Conservation (phyloP, 1,284 basidiomycete species). For the Takashimella tepidaria region DNA sequence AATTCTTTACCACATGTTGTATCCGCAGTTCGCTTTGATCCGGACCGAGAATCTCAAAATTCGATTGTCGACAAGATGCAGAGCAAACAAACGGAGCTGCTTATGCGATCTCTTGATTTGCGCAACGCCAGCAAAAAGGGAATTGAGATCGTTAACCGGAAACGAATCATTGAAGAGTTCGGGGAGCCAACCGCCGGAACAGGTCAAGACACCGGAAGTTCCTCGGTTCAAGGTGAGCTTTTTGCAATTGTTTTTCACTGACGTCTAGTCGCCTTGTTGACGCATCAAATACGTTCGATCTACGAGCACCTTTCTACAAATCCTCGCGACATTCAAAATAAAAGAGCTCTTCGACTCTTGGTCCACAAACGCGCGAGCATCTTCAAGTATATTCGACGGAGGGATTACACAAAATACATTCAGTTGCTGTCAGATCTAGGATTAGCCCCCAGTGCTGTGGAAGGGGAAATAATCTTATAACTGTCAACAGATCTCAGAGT, state of each 20-base stretch:
- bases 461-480: conserved; percentile 72
- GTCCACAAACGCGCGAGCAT: conserved; percentile 79
- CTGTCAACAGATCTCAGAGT: conserved; percentile 6
- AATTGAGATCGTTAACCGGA: conserved; percentile 78
- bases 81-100: conserved; percentile 57
- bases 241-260: neutral
- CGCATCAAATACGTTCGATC: conserved; percentile 76
- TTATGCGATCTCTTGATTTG: conserved; percentile 73
- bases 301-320: conserved; percentile 65
- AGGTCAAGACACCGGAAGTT: conserved; percentile 62
- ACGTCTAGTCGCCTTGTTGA: conserved; percentile 70
- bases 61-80: conserved; percentile 46
- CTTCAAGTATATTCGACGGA: conserved; percentile 70
- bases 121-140: conserved; percentile 78
- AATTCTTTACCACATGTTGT: conserved; percentile 39
- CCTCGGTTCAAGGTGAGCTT: conserved; percentile 78
- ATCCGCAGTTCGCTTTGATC: conserved; percentile 25
- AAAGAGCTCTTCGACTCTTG: conserved; percentile 64
- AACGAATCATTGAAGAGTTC: conserved; percentile 73
- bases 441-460: conserved; percentile 70
- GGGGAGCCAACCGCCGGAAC: conserved; percentile 49
- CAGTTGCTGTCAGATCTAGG: conserved; percentile 67
- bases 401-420: conserved; percentile 68
- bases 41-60: conserved; percentile 8
- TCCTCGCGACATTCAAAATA: conserved; percentile 73